Evolutionary conservation across 2,329 filamentous ascomycete genomes (phyloP).

Genomic region (Neofusicoccum cordaticola): DNA sequence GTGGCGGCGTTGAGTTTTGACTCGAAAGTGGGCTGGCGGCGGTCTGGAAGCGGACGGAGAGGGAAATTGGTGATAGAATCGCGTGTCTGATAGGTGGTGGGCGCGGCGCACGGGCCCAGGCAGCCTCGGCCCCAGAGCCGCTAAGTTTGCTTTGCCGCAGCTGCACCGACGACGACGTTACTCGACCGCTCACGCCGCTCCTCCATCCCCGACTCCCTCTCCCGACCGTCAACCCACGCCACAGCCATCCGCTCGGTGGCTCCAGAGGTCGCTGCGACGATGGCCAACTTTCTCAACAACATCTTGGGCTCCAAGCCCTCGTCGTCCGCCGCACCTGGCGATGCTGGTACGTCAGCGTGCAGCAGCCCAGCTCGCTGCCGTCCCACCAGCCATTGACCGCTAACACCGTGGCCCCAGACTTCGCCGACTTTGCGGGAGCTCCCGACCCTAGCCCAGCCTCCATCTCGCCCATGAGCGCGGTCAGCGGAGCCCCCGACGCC

Average conservation of each 20-base stretch:
- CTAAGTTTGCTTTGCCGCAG: slow-evolving; percentile 15
- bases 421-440: slow-evolving; percentile 85
- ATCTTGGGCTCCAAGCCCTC: slow-evolving; percentile 65
- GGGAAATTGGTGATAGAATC: slow-evolving; percentile 1
- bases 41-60: background rate
- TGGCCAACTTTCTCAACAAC: slow-evolving; percentile 61
- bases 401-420: slow-evolving; percentile 58
- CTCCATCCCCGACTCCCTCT: background rate
- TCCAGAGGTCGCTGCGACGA: slow-evolving; percentile 22
- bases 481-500: slow-evolving; percentile 40
- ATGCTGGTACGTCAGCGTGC: slow-evolving; percentile 59
- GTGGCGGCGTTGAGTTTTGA: background rate
- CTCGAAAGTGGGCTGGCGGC: background rate
- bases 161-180: slow-evolving; percentile 4
- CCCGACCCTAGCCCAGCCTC: slow-evolving; percentile 61
- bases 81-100: background rate
- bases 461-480: slow-evolving; percentile 41
- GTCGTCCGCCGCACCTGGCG: slow-evolving; percentile 52
- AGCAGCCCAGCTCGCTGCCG: slow-evolving; percentile 20
- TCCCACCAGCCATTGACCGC: slow-evolving; percentile 18
- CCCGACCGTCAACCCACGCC: background rate
- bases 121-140: slow-evolving; percentile 3
- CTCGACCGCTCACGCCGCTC: background rate
- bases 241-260: background rate
- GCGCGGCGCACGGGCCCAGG: background rate